Percentiles rank a stretch among this genome's conserved stretches.
Evolutionary conservation across 257 asterid species (phyloP).

Genomic region (Galeopsis tetrahit): DNA sequence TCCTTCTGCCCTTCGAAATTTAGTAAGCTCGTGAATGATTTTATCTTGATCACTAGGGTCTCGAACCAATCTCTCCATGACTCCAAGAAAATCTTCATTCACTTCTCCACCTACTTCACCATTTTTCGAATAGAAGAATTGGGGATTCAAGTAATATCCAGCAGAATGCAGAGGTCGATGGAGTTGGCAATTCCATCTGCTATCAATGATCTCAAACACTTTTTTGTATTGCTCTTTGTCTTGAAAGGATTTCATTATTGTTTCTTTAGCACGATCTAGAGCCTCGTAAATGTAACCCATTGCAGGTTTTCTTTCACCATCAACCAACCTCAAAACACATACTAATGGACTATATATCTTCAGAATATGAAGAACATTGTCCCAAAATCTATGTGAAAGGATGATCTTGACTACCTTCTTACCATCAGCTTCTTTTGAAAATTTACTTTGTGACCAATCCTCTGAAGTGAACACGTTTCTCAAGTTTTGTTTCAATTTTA

Average conservation of each 20-base stretch:
- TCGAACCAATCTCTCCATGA: background rate
- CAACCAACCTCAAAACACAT: slow-evolving; percentile 1
- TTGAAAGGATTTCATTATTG: background rate
- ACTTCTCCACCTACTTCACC: background rate
- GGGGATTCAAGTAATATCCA: background rate
- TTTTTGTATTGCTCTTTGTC: background rate
- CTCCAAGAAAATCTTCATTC: background rate
- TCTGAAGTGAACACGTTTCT: background rate
- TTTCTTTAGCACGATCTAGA: background rate
- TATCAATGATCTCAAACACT: slow-evolving; percentile 8
- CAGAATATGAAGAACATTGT: background rate
- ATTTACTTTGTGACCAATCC: background rate
- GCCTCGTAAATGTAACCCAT: slow-evolving; percentile 1
- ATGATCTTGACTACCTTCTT: background rate
- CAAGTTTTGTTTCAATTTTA: background rate
- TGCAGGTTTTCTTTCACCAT: background rate
- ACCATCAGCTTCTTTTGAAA: slow-evolving; percentile 5
- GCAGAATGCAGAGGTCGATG: slow-evolving; percentile 20
- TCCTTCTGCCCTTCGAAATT: background rate
- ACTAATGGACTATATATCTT: slow-evolving; percentile 15
- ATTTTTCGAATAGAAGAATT: background rate
- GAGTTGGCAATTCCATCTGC: slow-evolving; percentile 21
- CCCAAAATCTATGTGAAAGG: background rate
- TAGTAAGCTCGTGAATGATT: background rate
- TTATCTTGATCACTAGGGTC: slow-evolving; percentile 1